Evolutionary conservation across 1,139 yeast species (phyloP), one percentile per base, ranked within the genome.

Genomic region (Taphrina flavorubra): DNA sequence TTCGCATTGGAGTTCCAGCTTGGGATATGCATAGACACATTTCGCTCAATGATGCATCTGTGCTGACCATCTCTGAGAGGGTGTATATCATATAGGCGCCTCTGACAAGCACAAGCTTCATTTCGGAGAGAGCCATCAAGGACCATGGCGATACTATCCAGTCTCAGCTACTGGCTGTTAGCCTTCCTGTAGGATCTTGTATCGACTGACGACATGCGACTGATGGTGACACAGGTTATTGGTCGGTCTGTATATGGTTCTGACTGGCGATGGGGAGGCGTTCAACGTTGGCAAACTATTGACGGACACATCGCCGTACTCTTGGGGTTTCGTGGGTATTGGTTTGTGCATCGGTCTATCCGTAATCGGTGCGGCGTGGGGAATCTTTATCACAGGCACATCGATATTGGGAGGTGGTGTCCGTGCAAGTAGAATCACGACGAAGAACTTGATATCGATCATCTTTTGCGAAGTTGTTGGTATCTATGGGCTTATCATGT

Each of bases 401-500:
- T 87, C 97, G 53, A 90, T 95, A 74, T 81, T 95, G 71, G 99
- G 99, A 74, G 99, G 99, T 5, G 99, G 99, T 81, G 97, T 95
- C 71, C 90, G 90, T 78, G 94, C 97, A 4, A 99, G 99, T 63
- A 83, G 98, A 78, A 95, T 95, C 78, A 92, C 98, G 61, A 95
- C 99, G 71, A 95, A 95, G 83, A 94, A 94, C 79, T 85, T 95
- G 78, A 95, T 95, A 56, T 70, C 97, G 69, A 94, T 95, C 79
- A 95, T 95, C 81, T 95, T 95, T 83, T 95, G 99, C 84, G 99
- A 95, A 81, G 99, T 95, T 74, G 99, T 95, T 71, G 99, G 99
- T 72, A 95, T 95, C 78, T 95, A 95, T 78, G 99, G 99, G 8
- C 86, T 95, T 74, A 95, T 95, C 78, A 94, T 94, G 91, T 95